These are phyloP conservation scores for Diplosphaera chodatii DNA, from an alignment of 139 green algal species.

Conservation along the genomic window DNA sequence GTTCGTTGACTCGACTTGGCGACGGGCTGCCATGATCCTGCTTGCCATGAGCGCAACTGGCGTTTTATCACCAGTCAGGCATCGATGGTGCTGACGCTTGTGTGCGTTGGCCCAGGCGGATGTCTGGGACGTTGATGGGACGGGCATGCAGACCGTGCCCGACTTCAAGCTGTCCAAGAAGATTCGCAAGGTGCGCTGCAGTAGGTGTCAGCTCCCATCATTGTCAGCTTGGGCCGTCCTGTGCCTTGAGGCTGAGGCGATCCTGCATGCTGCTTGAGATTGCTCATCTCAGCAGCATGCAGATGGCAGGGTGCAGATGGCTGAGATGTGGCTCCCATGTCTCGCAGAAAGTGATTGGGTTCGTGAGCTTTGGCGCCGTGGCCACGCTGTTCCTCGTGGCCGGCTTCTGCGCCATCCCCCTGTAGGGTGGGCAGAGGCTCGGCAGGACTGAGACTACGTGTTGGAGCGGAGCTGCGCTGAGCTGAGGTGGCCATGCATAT, in stretches of 20 bases:
- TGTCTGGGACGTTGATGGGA: conserved; percentile 29
- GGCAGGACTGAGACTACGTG: background rate
- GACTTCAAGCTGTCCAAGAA: conserved; percentile 4
- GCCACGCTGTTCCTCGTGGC: conserved; percentile 7
- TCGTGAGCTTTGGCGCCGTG: conserved; percentile 3
- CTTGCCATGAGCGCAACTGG: too few relatives aligned
- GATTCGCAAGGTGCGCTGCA: conserved; percentile 14
- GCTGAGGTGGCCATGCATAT: background rate
- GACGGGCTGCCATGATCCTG: too few relatives aligned
- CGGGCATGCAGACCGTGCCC: conserved; percentile 17
- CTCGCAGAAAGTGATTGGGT: conserved; percentile 14
- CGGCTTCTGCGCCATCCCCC: background rate
- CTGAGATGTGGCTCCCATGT: too few relatives aligned
- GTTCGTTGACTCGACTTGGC: too few relatives aligned
- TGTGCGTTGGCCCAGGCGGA: conserved; percentile 3
- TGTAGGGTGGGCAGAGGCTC: background rate
- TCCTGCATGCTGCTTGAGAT: too few relatives aligned
- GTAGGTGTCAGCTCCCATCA: too few relatives aligned
- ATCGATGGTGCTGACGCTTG: too few relatives aligned
- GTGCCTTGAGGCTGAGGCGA: too few relatives aligned
- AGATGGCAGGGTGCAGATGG: too few relatives aligned
- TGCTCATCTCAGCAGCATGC: too few relatives aligned
- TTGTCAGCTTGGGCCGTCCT: too few relatives aligned
- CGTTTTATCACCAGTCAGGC: too few relatives aligned
- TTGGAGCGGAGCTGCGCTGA: background rate